Conservation (phyloP, 805 yeast genomes). For the Blastobotrys peoriensis region DNA sequence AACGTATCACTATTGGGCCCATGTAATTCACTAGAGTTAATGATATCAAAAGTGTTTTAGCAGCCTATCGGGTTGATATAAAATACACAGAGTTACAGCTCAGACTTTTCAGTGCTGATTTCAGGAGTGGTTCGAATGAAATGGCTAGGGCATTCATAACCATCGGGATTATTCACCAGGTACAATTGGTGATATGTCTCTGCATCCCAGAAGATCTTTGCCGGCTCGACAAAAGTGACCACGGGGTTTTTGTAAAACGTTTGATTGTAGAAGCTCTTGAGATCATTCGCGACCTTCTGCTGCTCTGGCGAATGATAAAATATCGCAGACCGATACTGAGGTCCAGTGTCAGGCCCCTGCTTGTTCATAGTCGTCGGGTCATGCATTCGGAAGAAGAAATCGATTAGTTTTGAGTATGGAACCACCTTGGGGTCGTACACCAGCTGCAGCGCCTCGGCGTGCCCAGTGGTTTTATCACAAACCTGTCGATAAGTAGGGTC, state of each 20-base stretch:
- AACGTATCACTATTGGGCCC: too few species aligned
- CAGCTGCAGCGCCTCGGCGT: slow-evolving; percentile 80
- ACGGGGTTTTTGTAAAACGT: slow-evolving; percentile 71
- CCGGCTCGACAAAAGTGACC: slow-evolving; percentile 63
- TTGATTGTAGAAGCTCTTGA: slow-evolving; percentile 53
- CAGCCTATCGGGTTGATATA: too few species aligned
- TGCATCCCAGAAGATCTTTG: slow-evolving; percentile 79
- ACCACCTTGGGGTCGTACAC: slow-evolving; percentile 70
- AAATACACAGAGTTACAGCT: neutral
- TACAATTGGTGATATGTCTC: slow-evolving; percentile 91
- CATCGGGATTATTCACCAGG: slow-evolving; percentile 70
- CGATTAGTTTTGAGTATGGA: slow-evolving; percentile 55
- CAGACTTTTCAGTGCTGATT: neutral
- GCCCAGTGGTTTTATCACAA: slow-evolving; percentile 68
- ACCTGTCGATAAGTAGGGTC: slow-evolving; percentile 66
- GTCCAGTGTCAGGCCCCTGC: slow-evolving; percentile 87
- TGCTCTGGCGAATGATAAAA: slow-evolving; percentile 57
- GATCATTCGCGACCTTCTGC: slow-evolving; percentile 36
- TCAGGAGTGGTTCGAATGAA: slow-evolving; percentile 58
- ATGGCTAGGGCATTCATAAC: slow-evolving; percentile 90
- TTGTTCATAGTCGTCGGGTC: slow-evolving; percentile 82
- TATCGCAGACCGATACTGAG: slow-evolving; percentile 85
- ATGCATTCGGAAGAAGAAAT: slow-evolving; percentile 85
- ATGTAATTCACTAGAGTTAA: too few species aligned
- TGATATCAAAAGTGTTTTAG: too few species aligned